Evolutionary conservation across 176 grass and related monocot genomes (phyloP), one percentile per base, ranked within the genome.

Genomic region (Bothriochloa decipiens): DNA sequence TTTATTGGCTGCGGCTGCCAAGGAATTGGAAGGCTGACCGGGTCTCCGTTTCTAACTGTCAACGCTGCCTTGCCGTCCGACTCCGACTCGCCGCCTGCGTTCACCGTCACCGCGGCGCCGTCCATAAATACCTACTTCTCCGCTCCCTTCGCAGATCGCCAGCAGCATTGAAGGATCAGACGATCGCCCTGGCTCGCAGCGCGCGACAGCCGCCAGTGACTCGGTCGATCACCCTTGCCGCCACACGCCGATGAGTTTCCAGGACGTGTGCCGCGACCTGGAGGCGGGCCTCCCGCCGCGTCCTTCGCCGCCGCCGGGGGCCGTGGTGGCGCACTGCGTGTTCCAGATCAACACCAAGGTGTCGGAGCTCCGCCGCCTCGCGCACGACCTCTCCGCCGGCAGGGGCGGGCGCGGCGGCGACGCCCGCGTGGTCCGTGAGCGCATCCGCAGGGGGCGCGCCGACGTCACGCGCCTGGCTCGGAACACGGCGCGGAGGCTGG

Each of bases 271-370:
- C 70, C 11, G 10, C 55, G 92, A 82, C 86, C 72, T 89, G 3
- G 92, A 94, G 42, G 80, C 83, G 17, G 91, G 91, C 17, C 70
- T 71, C 40, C 64, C 53, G 42, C 84, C 41, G 20, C 77, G 27
- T 0, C 81, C 57, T 0, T 1, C 75, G 26, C 55, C 81, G 25
- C 42, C 68, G 55, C 47, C 85, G 17, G 85, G 74, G 73, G 86
- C 81, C 18, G 81, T 90, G 41, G 87, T 90, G 58, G 77, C 86
- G 28, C 77, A 84, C 32, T 86, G 83, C 50, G 83, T 97, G n/a
- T 97, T 94, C 84, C 86, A 90, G 83, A 87, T 97, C 55, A 92
- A 84, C 55, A 97, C 94, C 85, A 86, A 88, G 46, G 88, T 92
- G 17, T 67, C 60, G 18, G 79, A 81, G 55, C 91, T 94, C 76